phyloP scores from a whole-genome alignment of 352 stramenopile genomes.

The Pythium vanterpoolii region DNA sequence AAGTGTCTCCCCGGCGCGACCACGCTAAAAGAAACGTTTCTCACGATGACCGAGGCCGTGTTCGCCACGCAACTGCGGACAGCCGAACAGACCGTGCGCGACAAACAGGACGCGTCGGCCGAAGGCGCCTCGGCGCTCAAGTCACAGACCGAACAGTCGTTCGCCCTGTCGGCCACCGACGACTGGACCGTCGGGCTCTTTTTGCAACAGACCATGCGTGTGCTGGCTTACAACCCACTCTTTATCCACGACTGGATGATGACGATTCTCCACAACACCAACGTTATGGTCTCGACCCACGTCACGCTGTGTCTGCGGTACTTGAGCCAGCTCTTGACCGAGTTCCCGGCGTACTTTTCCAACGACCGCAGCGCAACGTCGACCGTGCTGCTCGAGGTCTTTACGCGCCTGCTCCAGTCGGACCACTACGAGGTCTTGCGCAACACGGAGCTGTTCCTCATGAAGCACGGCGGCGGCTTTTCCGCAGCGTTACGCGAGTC shows the following conservation, averaged over 20 bases:
- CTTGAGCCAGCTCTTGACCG: conserved; percentile 47
- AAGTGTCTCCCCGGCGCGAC: conserved; percentile 51
- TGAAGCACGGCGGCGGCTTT: conserved; percentile 53
- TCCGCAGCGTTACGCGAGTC: conserved; percentile 55
- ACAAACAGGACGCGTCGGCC: conserved; percentile 18
- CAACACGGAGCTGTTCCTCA: conserved; percentile 58
- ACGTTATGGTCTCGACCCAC: conserved; percentile 66
- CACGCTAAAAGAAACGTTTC: conserved; percentile 37
- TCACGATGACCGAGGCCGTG: conserved; percentile 38
- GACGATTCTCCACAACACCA: conserved; percentile 55
- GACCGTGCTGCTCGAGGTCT: conserved; percentile 40
- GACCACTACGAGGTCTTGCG: conserved; percentile 78
- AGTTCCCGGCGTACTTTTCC: conserved; percentile 63
- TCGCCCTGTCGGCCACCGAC: conserved; percentile 30
- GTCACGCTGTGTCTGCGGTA: conserved; percentile 69
- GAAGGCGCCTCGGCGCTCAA: conserved; percentile 22
- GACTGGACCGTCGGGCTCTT: conserved; percentile 40
- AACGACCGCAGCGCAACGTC: conserved; percentile 16
- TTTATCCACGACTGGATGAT: conserved; percentile 64
- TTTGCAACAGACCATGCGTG: conserved; percentile 44
- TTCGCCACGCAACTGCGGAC: conserved; percentile 42
- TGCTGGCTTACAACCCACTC: conserved; percentile 45
- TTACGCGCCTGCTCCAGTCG: conserved; percentile 57
- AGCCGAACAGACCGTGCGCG: conserved; percentile 37
- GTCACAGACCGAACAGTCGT: conserved; percentile 33